Evolutionary conservation across 2,329 filamentous ascomycete genomes (phyloP).

Genomic region (Apiospora koreana): DNA sequence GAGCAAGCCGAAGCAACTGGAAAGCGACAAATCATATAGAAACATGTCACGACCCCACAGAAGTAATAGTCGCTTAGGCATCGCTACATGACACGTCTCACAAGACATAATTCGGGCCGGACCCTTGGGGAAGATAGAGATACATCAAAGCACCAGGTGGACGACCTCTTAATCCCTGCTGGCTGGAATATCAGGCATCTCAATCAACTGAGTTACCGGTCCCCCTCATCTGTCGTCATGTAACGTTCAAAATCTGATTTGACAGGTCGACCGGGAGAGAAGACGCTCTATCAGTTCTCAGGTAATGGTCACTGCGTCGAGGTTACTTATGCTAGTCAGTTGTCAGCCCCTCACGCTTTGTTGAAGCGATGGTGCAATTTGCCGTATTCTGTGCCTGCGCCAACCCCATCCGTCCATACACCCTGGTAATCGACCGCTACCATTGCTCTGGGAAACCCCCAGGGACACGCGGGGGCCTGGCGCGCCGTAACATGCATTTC

Average conservation of each 20-base stretch:
- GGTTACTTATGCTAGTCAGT: neutral
- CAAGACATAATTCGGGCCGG: neutral
- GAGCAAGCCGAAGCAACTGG: neutral
- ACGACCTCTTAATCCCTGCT: neutral
- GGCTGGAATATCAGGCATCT: neutral
- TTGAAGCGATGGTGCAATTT: neutral
- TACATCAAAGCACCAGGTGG: neutral
- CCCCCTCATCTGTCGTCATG: neutral
- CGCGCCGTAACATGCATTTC: neutral
- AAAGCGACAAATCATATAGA: neutral
- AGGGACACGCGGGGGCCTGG: no score
- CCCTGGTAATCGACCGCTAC: neutral
- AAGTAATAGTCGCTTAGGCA: neutral
- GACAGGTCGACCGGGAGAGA: neutral
- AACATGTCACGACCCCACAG: neutral
- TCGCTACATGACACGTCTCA: neutral
- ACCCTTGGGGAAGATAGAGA: neutral
- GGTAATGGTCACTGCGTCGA: neutral
- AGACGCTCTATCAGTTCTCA: neutral
- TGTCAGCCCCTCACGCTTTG: neutral
- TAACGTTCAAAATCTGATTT: neutral
- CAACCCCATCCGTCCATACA: neutral
- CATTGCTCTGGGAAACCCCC: neutral
- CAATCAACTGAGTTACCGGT: neutral
- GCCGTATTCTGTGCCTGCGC: neutral